Evolutionary conservation across 257 asterid genomes (phyloP).

Genomic region (Paraleonurus japonicus): DNA sequence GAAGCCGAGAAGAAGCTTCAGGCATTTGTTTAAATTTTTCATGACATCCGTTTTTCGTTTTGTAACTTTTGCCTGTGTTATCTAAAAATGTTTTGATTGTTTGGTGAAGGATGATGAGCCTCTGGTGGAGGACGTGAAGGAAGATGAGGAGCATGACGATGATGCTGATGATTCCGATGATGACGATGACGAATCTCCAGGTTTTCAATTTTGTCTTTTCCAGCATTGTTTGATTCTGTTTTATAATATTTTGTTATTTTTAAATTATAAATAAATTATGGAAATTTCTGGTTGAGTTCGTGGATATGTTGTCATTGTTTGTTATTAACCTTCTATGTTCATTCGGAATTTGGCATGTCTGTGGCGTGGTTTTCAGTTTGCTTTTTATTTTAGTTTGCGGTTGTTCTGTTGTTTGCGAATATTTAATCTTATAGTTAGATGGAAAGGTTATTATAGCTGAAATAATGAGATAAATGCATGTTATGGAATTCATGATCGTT

Average conservation of each 20-base stretch:
- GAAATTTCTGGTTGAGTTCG: background rate
- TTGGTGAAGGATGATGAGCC: conserved; percentile 59
- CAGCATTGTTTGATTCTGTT: background rate
- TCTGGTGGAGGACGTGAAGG: conserved; percentile 79
- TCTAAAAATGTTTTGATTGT: background rate
- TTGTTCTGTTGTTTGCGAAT: background rate
- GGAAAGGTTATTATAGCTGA: background rate
- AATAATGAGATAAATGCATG: background rate
- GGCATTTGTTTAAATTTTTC: conserved; percentile 25
- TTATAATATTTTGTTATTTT: background rate
- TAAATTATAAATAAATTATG: background rate
- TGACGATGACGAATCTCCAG: conserved; percentile 59
- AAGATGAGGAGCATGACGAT: conserved; percentile 67
- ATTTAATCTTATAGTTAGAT: background rate
- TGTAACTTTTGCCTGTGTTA: background rate
- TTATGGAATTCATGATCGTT: background rate
- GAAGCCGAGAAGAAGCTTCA: conserved; percentile 47
- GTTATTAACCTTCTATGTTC: background rate
- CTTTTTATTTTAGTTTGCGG: background rate
- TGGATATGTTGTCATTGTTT: background rate
- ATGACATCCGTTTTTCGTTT: background rate
- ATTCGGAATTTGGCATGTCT: background rate
- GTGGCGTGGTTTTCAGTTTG: background rate
- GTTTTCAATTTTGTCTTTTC: conserved; percentile 19
- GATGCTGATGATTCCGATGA: conserved; percentile 72